Evolutionary conservation across 2,329 filamentous ascomycete species (phyloP).

Genomic region (Akanthomyces muscarius): DNA sequence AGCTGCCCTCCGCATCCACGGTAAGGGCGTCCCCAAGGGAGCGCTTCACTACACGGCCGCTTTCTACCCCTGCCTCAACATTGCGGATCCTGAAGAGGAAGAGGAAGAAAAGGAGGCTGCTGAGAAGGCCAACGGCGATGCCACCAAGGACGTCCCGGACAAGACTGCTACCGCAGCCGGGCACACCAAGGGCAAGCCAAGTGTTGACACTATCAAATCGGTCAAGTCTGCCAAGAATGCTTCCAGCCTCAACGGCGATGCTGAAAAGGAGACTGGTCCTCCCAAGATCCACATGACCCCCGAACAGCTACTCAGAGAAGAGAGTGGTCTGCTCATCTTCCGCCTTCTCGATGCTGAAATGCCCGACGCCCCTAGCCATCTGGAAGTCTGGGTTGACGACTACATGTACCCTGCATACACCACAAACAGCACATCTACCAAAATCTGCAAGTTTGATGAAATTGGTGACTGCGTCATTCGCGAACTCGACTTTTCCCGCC

Average conservation of each 20-base stretch:
- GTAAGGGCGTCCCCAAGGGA: constrained; percentile 73
- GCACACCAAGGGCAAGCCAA: constrained; percentile 44
- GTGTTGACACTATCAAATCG: constrained; percentile 25
- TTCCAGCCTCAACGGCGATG: constrained; percentile 35
- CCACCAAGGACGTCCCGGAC: constrained; percentile 21
- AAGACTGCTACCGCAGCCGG: constrained; percentile 23
- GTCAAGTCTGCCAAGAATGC: constrained; percentile 20
- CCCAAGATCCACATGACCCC: constrained; percentile 75
- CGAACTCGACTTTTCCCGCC: constrained; percentile 91
- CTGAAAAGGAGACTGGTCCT: constrained; percentile 45
- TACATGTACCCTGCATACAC: constrained; percentile 87
- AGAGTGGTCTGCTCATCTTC: constrained; percentile 91
- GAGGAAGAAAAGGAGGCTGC: constrained; percentile 59
- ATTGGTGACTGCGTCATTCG: constrained; percentile 94
- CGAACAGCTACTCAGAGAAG: constrained; percentile 78
- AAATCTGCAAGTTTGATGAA: constrained; percentile 74
- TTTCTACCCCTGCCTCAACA: constrained; percentile 86
- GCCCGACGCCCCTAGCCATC: constrained; percentile 66
- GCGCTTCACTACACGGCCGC: constrained; percentile 74
- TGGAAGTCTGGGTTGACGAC: constrained; percentile 92
- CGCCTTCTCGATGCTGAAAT: constrained; percentile 88
- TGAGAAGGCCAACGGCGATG: constrained; percentile 21
- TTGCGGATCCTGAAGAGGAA: constrained; percentile 86
- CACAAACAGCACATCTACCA: constrained; percentile 70
- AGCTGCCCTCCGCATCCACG: constrained; percentile 68